Conservation (phyloP, 768 basidiomycete genomes). For the Leccinum subgranulosum region DNA sequence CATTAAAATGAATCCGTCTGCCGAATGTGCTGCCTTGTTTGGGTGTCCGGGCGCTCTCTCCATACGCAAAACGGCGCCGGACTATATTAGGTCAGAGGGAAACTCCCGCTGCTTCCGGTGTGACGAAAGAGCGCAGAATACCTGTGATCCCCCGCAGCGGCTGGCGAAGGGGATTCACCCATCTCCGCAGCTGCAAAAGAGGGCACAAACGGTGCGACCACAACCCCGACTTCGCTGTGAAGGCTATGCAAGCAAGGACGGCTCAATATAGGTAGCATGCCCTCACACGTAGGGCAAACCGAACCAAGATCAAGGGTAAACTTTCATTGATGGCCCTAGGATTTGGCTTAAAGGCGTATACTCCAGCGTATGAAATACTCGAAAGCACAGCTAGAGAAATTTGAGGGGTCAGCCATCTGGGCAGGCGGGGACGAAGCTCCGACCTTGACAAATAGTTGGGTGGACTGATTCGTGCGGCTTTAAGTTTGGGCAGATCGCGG, state of each 20-base stretch:
- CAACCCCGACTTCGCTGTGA: slow-evolving; percentile 8
- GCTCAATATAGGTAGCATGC: slow-evolving; percentile 4
- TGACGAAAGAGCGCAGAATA: background rate
- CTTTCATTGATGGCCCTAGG: background rate
- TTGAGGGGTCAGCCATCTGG: slow-evolving; percentile 11
- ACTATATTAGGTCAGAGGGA: slow-evolving; percentile 6
- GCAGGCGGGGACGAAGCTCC: slow-evolving; percentile 17
- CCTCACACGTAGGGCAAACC: background rate
- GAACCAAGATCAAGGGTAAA: slow-evolving; percentile 4
- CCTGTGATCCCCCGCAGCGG: slow-evolving; percentile 8
- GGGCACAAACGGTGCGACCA: slow-evolving; percentile 13
- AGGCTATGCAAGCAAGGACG: background rate
- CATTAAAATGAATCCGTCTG: slow-evolving; percentile 9
- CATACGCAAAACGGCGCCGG: slow-evolving; percentile 10
- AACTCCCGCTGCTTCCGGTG: slow-evolving; percentile 12
- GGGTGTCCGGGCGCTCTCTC: slow-evolving; percentile 5
- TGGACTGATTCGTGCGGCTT: slow-evolving; percentile 8
- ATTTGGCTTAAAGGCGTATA: slow-evolving; percentile 7
- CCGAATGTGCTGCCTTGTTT: slow-evolving; percentile 6
- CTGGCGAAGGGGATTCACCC: slow-evolving; percentile 1
- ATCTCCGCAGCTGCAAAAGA: slow-evolving; percentile 5
- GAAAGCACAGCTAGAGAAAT: slow-evolving; percentile 12
- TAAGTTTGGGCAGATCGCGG: slow-evolving; percentile 11
- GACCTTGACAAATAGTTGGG: slow-evolving; percentile 19
- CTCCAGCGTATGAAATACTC: slow-evolving; percentile 17